Conservation (phyloP, 2,329 filamentous ascomycete species). For the Thelonectria olida region DNA sequence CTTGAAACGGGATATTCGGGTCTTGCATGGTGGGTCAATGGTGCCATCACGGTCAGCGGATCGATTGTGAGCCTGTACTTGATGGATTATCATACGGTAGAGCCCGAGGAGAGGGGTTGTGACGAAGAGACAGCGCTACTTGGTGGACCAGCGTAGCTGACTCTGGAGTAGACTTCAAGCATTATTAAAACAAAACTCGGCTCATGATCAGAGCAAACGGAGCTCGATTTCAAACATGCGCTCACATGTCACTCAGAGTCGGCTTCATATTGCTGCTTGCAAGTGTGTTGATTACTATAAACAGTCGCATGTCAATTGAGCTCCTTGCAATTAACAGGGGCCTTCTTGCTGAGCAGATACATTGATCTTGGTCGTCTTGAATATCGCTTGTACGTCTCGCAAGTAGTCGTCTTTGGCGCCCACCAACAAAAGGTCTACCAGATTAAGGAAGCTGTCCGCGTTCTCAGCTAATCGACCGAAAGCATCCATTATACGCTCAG, state of each 20-base stretch:
- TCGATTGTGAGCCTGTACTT: conserved; percentile 5
- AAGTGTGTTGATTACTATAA: too few species aligned
- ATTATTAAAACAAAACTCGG: too few species aligned
- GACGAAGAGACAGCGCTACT: conserved; percentile 17
- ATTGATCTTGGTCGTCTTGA: background rate
- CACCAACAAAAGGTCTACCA: background rate
- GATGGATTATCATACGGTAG: background rate
- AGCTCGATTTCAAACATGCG: too few species aligned
- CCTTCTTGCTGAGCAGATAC: background rate
- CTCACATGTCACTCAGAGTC: too few species aligned
- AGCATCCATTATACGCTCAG: background rate
- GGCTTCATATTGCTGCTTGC: too few species aligned
- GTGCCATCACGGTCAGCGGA: background rate
- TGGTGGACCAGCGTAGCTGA: background rate
- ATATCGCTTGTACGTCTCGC: background rate
- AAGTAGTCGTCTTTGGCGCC: background rate
- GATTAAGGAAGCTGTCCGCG: background rate
- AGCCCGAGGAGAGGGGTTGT: background rate
- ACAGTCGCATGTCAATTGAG: too few species aligned
- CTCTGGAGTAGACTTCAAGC: too few species aligned
- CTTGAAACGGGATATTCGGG: conserved; percentile 84
- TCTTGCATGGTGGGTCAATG: conserved; percentile 92
- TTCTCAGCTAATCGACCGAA: background rate
- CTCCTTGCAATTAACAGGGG: background rate
- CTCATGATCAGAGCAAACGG: too few species aligned